phyloP scores from a whole-genome alignment of 352 stramenopile species.

The Phytophthora hibernalis region DNA sequence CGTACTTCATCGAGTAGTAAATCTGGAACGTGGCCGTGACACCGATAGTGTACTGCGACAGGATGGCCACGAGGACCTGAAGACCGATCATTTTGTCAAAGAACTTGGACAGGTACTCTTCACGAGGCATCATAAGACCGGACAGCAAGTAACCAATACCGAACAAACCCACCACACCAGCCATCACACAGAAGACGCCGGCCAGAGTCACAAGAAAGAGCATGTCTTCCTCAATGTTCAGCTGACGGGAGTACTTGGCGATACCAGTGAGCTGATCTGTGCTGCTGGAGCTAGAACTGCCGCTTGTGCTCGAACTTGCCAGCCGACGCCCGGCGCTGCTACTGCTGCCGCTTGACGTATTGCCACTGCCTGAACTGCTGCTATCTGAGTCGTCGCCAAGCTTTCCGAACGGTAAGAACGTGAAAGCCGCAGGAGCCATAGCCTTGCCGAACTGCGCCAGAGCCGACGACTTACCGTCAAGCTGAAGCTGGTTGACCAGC shows the following conservation, averaged over 20 bases:
- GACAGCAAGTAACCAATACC: constrained; percentile 60
- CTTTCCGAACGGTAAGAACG: constrained; percentile 80
- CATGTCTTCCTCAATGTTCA: constrained; percentile 83
- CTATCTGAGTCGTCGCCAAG: constrained; percentile 38
- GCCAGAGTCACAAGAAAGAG: constrained; percentile 83
- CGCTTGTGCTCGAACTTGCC: constrained; percentile 26
- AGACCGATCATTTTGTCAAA: constrained; percentile 89
- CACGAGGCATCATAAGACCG: constrained; percentile 71
- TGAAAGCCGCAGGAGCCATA: constrained; percentile 79
- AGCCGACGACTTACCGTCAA: constrained; percentile 75
- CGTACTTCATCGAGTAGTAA: constrained; percentile 70
- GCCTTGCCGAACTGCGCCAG: constrained; percentile 75
- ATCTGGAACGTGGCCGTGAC: constrained; percentile 88
- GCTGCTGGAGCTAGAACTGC: constrained; percentile 23
- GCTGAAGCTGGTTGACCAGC: constrained; percentile 78
- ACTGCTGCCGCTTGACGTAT: constrained; percentile 17
- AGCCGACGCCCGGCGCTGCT: constrained; percentile 44
- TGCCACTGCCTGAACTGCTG: constrained; percentile 34
- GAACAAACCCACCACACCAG: constrained; percentile 67
- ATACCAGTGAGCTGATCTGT: constrained; percentile 52
- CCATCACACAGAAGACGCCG: constrained; percentile 80
- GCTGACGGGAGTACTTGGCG: constrained; percentile 71
- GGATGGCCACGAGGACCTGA: constrained; percentile 72
- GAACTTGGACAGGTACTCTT: constrained; percentile 78
- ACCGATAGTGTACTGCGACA: constrained; percentile 89